Evolutionary conservation across 2,329 filamentous ascomycete genomes (phyloP).

Genomic region (Colletotrichum euphorbiae): DNA sequence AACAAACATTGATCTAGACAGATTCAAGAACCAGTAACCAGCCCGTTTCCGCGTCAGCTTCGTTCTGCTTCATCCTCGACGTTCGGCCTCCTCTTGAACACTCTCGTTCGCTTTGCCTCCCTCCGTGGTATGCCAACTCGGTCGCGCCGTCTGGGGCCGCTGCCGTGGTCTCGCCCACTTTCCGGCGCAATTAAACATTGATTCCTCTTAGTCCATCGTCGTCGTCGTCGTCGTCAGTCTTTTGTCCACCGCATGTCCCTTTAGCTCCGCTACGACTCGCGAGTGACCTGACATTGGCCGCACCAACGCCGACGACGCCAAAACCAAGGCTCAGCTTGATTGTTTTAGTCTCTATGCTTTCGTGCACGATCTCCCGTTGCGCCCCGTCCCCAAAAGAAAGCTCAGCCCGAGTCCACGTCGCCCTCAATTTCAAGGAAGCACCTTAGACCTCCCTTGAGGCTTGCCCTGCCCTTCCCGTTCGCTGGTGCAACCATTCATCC

Average conservation of each 20-base stretch:
- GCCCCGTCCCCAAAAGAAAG: not conserved
- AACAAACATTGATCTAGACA: slow-evolving; percentile 12
- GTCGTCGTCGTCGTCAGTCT: slow-evolving; percentile 13
- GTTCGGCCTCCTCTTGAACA: too few relatives aligned
- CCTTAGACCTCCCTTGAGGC: not conserved
- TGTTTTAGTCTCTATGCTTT: slow-evolving; percentile 2
- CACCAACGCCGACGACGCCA: not conserved
- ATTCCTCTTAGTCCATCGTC: too few relatives aligned
- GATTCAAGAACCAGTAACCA: not conserved
- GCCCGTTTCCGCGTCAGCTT: slow-evolving; percentile 12
- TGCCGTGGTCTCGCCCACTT: slow-evolving; percentile 27
- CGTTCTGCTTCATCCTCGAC: not conserved
- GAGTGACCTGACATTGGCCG: not conserved
- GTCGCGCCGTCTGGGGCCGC: slow-evolving; percentile 17
- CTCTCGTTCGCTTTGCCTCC: slow-evolving; percentile 10
- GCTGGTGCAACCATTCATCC: not conserved
- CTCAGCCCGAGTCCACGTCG: slow-evolving; percentile 30
- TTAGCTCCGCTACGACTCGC: not conserved
- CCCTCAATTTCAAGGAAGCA: slow-evolving; percentile 12
- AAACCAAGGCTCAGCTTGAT: slow-evolving; percentile 1
- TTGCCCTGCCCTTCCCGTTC: not conserved
- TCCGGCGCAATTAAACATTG: slow-evolving; percentile 20
- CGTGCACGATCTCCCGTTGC: not conserved
- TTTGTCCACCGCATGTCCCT: not conserved
- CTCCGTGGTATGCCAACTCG: slow-evolving; percentile 19